These are phyloP conservation scores for Kodamaea alishanica DNA, from an alignment of 1,139 yeast genomes.

Conservation along the genomic window DNA sequence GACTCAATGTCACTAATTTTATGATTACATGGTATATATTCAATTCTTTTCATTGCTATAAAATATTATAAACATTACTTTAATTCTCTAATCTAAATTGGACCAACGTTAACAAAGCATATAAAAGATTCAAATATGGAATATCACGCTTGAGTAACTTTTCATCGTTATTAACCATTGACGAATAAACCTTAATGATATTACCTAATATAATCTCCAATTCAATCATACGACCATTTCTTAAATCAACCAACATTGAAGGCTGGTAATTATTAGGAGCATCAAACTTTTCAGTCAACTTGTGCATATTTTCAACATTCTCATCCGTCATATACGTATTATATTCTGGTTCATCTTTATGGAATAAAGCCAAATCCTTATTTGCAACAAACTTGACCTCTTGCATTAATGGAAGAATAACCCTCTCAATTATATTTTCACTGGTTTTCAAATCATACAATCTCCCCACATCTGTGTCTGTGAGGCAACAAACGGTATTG, in stretches of 20 bases:
- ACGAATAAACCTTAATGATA: constrained; percentile 16
- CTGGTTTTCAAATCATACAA: constrained; percentile 17
- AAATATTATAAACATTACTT: background rate
- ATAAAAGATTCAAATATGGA: constrained; percentile 26
- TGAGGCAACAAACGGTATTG: constrained; percentile 59
- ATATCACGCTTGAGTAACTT: constrained; percentile 12
- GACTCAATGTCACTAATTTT: background rate
- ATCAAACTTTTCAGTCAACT: constrained; percentile 17
- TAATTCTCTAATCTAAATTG: constrained; percentile 18
- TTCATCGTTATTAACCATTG: constrained; percentile 9
- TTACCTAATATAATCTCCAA: constrained; percentile 48
- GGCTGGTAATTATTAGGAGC: constrained; percentile 37
- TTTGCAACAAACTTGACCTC: constrained; percentile 24
- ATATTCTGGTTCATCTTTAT: constrained; percentile 14
- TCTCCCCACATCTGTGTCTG: constrained; percentile 46
- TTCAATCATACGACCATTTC: constrained; percentile 69
- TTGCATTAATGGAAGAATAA: constrained; percentile 23
- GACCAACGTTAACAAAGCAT: constrained; percentile 34
- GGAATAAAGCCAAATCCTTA: constrained; percentile 17
- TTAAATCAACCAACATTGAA: constrained; percentile 69
- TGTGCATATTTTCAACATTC: constrained; percentile 16
- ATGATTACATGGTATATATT: no score
- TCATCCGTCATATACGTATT: constrained; percentile 15
- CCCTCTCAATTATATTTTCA: constrained; percentile 15
- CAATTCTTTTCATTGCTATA: no score